Percentiles rank a stretch among this genome's conserved stretches.
Evolutionary conservation across 75 land plant species (phyloP).

Genomic region (Sequoia sempervirens): DNA sequence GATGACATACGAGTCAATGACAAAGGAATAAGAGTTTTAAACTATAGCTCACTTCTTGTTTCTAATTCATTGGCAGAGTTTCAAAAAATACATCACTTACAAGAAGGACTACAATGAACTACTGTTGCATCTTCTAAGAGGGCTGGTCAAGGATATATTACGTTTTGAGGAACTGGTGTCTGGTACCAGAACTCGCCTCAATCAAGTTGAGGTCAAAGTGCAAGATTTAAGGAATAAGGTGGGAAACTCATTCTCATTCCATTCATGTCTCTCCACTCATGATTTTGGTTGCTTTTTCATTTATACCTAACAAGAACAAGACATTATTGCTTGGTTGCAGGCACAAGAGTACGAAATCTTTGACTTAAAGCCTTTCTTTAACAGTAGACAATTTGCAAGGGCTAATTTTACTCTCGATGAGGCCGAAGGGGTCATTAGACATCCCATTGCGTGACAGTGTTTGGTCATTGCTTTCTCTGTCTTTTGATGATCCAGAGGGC

Average conservation of each 20-base stretch:
- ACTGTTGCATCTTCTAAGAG: constrained; percentile 73
- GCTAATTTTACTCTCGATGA: constrained; percentile 72
- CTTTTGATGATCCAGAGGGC: no score
- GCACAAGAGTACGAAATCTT: constrained; percentile 78
- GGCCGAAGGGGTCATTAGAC: constrained; percentile 53
- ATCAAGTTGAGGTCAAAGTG: constrained; percentile 69
- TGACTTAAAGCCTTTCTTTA: constrained; percentile 83
- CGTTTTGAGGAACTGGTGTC: constrained; percentile 82
- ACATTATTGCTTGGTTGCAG: constrained; percentile 40
- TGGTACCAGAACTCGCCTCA: constrained; percentile 35
- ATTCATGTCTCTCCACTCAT: neutral
- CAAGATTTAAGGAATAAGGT: constrained; percentile 77
- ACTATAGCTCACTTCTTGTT: neutral
- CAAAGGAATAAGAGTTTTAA: neutral
- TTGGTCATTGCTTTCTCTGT: no score
- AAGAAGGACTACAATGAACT: constrained; percentile 90
- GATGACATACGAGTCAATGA: neutral
- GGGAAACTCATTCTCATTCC: neutral
- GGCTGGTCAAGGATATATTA: constrained; percentile 81
- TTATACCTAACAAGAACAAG: neutral
- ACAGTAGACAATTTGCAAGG: constrained; percentile 53
- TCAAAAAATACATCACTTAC: constrained; percentile 91
- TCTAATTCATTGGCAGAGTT: constrained; percentile 50
- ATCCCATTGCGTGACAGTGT: constrained; percentile 31
- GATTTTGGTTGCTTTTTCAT: neutral